Conservation (phyloP, 805 yeast species). For the Starmerella bombi region DNA sequence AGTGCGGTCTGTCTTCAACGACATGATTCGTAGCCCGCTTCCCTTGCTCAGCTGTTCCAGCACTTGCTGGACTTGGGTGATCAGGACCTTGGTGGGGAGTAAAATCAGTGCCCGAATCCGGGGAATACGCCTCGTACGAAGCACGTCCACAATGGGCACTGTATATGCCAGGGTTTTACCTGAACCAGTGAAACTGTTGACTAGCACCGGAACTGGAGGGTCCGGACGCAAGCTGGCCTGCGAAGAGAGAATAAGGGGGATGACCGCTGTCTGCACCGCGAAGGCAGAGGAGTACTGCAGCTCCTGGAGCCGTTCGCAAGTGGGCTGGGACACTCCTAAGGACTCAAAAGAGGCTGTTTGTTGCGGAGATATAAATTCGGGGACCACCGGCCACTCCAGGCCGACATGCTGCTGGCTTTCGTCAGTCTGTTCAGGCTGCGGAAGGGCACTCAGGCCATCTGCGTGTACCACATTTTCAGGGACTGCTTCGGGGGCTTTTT, state of each 20-base stretch:
- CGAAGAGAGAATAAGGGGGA: slow-evolving; percentile 41
- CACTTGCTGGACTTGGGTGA: slow-evolving; percentile 65
- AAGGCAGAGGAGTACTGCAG: slow-evolving; percentile 47
- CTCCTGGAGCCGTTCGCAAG: slow-evolving; percentile 36
- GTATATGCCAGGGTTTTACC: slow-evolving; percentile 88
- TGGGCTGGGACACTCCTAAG: slow-evolving; percentile 33
- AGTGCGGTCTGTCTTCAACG: slow-evolving; percentile 43
- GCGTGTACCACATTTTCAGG: slow-evolving; percentile 18
- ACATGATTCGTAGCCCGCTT: slow-evolving; percentile 48
- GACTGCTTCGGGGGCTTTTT: not conserved
- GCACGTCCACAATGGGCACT: slow-evolving; percentile 64
- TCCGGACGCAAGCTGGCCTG: slow-evolving; percentile 27
- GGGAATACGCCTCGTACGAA: slow-evolving; percentile 52
- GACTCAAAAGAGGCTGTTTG: slow-evolving; percentile 36
- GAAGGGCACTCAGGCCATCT: slow-evolving; percentile 51
- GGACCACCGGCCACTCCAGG: slow-evolving; percentile 53
- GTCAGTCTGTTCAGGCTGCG: slow-evolving; percentile 51
- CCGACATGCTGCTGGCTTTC: slow-evolving; percentile 22
- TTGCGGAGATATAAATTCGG: slow-evolving; percentile 42
- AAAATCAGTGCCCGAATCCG: slow-evolving; percentile 60
- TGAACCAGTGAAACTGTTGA: slow-evolving; percentile 90
- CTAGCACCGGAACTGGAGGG: slow-evolving; percentile 46
- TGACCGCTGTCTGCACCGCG: slow-evolving; percentile 60
- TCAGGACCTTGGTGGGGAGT: slow-evolving; percentile 83
- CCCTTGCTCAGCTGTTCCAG: slow-evolving; percentile 50